Base-by-base conservation (phyloP, 345 rosid genomes). In the Brassica cretica region DNA sequence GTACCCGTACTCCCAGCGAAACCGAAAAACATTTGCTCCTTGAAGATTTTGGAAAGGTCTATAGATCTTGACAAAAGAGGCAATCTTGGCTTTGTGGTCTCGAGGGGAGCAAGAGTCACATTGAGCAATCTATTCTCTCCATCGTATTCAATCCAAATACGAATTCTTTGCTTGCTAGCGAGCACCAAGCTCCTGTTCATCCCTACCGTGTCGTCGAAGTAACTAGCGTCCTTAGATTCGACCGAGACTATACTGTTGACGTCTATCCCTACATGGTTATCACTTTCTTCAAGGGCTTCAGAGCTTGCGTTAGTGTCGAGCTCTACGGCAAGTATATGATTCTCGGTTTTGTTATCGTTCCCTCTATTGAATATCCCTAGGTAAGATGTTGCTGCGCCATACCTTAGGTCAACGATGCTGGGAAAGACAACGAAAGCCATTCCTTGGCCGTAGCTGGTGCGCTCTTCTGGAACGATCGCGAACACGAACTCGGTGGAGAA, bases 251-350 rank as follows among this genome's bases (percentile, higher is more conserved):
- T 61, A 14, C 65, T 61, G n/a, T 61, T 61, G 9, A 61, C 29
- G 14, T 61, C 37, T 27, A 61, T 61, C 65, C 65, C 65, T 27
- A 61, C 37, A 61, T 61, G 65, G 65, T 61, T 61, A 27, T 27
- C 37, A 27, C 37, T 61, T 5, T 27, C 33, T 5, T 61, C 65
- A 12, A 61, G 65, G 1, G 65, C 65, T 27, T 61, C 10, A 12
- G 37, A 14, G 65, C 33, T 61, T 27, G 1, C 9, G 6, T 61
- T 61, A 27, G 37, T 61, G 37, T 61, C 65, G 5, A 61, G 37
- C 18, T 61, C 65, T 12, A 61, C 0, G 0, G 65, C 65, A 2
- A 61, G 65, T 5, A 61, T 27, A 2, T 27, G 18, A 58, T 58
- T 58, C 63, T 61, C 65, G 4, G 37, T 61, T 61, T 27, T 27